phyloP scores from a whole-genome alignment of 768 basidiomycete species.

The Candolleomyces eurysporus region DNA sequence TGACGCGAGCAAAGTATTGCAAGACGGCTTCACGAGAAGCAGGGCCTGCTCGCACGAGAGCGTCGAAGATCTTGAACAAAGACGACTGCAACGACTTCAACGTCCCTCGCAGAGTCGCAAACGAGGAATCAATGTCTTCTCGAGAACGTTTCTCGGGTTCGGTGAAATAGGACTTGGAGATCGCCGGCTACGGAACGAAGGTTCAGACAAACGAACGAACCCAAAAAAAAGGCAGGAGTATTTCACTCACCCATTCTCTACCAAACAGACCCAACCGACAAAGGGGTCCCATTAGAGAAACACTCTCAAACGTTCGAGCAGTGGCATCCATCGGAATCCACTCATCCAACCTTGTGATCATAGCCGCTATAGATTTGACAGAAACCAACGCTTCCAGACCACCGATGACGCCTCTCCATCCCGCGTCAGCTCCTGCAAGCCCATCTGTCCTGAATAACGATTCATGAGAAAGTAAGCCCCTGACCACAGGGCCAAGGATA shows the following conservation, averaged over 20 bases:
- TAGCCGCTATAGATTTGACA: conserved; percentile 78
- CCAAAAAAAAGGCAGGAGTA: not conserved
- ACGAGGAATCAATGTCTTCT: conserved; percentile 78
- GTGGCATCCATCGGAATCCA: conserved; percentile 68
- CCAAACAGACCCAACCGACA: conserved; percentile 83
- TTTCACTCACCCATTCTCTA: conserved; percentile 81
- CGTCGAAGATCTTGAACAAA: conserved; percentile 85
- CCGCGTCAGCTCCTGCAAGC: conserved; percentile 66
- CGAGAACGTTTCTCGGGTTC: conserved; percentile 75
- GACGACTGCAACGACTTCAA: conserved; percentile 79
- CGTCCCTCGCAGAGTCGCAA: conserved; percentile 82
- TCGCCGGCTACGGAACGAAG: conserved; percentile 52
- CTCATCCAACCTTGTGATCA: conserved; percentile 72
- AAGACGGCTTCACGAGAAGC: conserved; percentile 80
- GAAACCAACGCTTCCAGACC: conserved; percentile 80
- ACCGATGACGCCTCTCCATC: conserved; percentile 83
- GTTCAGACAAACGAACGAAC: no score
- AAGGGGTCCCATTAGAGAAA: conserved; percentile 80
- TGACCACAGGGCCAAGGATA: conserved; percentile 75
- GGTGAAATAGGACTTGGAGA: conserved; percentile 81
- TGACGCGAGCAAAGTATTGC: conserved; percentile 72
- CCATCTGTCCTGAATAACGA: conserved; percentile 67
- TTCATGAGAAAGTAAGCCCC: conserved; percentile 57
- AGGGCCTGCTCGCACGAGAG: conserved; percentile 80
- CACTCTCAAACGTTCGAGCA: conserved; percentile 58